Base-by-base conservation (phyloP, 352 stramenopile genomes). In the Phytophthora melonis region DNA sequence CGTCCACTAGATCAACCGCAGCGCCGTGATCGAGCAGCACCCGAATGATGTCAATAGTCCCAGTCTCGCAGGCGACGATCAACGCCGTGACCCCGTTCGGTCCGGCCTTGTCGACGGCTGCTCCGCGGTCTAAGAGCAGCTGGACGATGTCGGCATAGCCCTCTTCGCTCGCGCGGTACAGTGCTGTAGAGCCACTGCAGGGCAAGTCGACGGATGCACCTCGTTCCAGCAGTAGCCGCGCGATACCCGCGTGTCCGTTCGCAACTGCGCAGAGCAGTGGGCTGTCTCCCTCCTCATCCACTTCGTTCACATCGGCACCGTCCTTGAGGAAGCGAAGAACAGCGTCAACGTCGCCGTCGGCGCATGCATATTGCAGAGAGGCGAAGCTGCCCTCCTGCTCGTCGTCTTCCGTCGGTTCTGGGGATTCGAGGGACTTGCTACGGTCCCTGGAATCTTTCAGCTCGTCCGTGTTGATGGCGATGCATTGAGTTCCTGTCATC, bases 1-100 rank as follows among this genome's bases (percentile, higher is more conserved):
- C 13, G 49, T 74, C 52, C 7, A 49, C 41, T 1, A 47, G 0
- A n/a, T 69, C 59, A 52, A 74, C 34, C 13, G 16, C 50, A 19
- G 58, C 66, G 9, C 59, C 27, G 57, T 54, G n/a, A 0, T 25
- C 34, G 0, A 53, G 19, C 34, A 76, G 63, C 10, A 61, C 10
- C 1, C 27, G 27, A 11, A 68, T 58, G 18, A 27, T 8, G 11
- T 52, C 32, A n/a, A 62, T 3, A 4, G 34, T n/a, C 2, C 63
- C 69, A 36, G n/a, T 1, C 23, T 57, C 50, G 13, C 50, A 57
- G 11, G 50, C 50, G 16, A 36, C 13, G 19, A 36, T 36, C 23
- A 57, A 19, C 11, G 50, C 3, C 6, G 21, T 57, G 14, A 32
- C 21, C 14, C 50, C 50, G 10, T 57, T 54, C 3, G 47, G 47